Evolutionary conservation across 2,329 filamentous ascomycete species (phyloP).

Genomic region (Phoma herbarum): DNA sequence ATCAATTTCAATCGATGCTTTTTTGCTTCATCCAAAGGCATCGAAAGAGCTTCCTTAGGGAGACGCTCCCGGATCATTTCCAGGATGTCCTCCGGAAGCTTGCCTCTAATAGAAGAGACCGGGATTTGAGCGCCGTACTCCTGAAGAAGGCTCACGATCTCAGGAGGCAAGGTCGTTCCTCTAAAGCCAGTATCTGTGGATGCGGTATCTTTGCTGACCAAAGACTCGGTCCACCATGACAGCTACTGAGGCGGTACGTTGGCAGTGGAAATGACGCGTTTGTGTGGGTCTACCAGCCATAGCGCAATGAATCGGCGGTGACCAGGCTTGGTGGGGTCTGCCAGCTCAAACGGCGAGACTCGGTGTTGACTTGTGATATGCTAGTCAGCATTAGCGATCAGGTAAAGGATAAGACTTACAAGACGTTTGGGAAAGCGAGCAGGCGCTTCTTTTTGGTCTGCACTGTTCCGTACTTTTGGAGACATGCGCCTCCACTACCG

Average conservation of each 20-base stretch:
- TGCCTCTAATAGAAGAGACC: not conserved
- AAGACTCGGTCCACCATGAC: not conserved
- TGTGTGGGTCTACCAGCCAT: not conserved
- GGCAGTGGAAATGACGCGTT: not conserved
- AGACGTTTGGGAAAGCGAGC: not conserved
- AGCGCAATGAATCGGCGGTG: not conserved
- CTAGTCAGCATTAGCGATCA: too few relatives aligned
- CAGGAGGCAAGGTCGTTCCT: constrained; percentile 15
- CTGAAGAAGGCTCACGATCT: constrained; percentile 24
- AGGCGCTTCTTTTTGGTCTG: not conserved
- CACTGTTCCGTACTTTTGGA: not conserved
- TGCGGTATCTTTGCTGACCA: too few relatives aligned
- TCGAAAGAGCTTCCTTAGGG: constrained; percentile 16
- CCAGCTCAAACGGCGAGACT: not conserved
- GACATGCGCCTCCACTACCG: not conserved
- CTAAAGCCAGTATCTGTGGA: too few relatives aligned
- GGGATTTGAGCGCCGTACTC: constrained; percentile 11
- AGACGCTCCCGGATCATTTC: constrained; percentile 24
- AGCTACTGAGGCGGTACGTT: not conserved
- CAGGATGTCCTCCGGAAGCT: constrained; percentile 30
- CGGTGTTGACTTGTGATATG: not conserved
- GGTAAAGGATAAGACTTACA: not conserved
- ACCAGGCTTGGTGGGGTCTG: not conserved
- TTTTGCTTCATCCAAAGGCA: constrained; percentile 31
- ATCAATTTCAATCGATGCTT: constrained; percentile 19